Evolutionary conservation across 805 yeast genomes (phyloP).

Genomic region (Pichia nanzhaoensis): DNA sequence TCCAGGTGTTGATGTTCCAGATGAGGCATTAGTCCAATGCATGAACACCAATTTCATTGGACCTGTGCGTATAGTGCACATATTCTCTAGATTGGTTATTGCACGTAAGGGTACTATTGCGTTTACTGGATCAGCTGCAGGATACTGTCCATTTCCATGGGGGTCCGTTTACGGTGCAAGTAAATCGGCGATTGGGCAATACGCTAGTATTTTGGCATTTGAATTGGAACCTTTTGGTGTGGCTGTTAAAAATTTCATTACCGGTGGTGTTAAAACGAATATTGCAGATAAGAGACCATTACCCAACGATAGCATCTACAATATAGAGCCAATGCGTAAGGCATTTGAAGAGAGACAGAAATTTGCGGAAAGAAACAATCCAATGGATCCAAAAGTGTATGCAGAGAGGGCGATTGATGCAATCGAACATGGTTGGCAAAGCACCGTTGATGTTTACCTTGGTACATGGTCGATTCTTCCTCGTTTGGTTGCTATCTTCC

Average conservation of each 20-base stretch:
- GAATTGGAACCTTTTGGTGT: constrained; percentile 72
- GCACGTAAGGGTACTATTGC: constrained; percentile 62
- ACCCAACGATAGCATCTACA: constrained; percentile 49
- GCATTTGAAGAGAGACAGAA: constrained; percentile 45
- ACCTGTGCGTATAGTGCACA: constrained; percentile 57
- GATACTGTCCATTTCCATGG: constrained; percentile 63
- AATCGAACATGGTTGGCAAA: constrained; percentile 32
- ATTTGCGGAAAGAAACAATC: constrained; percentile 54
- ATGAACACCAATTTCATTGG: constrained; percentile 67
- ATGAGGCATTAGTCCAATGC: constrained; percentile 44
- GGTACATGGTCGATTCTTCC: constrained; percentile 35
- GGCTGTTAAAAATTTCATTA: constrained; percentile 57
- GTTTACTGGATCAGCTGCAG: constrained; percentile 71
- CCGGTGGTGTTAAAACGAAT: constrained; percentile 71
- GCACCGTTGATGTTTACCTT: constrained; percentile 45
- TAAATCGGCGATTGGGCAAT: constrained; percentile 73
- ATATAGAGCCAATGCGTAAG: constrained; percentile 42
- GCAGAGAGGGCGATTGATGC: constrained; percentile 51
- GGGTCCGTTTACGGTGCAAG: constrained; percentile 58
- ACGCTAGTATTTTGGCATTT: constrained; percentile 52
- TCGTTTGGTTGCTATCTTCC: constrained; percentile 25
- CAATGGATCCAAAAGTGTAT: constrained; percentile 53
- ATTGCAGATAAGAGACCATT: constrained; percentile 61
- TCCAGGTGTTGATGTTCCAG: constrained; percentile 57
- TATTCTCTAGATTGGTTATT: constrained; percentile 37